A percentile compares a stretch with the other conserved stretches of the same genome.
Conservation (phyloP, 495 filamentous ascomycete species). For the Hypoxylon cercidicola region DNA sequence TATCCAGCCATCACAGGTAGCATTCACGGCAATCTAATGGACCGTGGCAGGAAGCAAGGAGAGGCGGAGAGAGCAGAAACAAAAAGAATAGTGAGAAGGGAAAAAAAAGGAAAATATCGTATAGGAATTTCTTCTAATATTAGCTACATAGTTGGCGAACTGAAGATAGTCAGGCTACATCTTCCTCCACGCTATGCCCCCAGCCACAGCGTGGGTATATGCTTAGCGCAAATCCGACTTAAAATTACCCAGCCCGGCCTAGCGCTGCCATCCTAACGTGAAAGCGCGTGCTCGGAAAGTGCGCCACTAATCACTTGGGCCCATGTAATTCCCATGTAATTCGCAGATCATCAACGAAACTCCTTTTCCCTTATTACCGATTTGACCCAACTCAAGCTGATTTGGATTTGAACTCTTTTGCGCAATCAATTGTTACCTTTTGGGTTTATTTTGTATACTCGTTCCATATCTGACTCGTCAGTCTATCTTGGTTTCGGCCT, state of each 20-base stretch:
- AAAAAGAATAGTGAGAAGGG: not conserved
- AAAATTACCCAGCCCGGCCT: conserved; percentile 21
- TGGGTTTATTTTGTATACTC: conserved; percentile 19
- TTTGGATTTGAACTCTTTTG: conserved; percentile 23
- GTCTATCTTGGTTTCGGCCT: conserved; percentile 3
- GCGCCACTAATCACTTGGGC: conserved; percentile 24
- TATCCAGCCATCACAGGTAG: not conserved
- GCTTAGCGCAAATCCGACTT: conserved; percentile 9
- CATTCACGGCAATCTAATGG: not conserved
- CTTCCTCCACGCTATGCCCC: conserved; percentile 6
- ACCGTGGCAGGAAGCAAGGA: not conserved
- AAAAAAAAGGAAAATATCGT: not conserved
- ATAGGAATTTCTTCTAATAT: not conserved
- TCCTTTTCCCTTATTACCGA: conserved; percentile 35
- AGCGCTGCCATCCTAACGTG: conserved; percentile 14
- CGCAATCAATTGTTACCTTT: conserved; percentile 10
- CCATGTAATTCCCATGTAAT: conserved; percentile 20
- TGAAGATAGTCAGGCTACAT: conserved; percentile 9
- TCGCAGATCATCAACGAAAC: conserved; percentile 30
- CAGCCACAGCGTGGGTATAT: conserved; percentile 20
- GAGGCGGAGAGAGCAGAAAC: not conserved
- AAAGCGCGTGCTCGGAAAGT: conserved; percentile 26
- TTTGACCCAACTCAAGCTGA: conserved; percentile 15
- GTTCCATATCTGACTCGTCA: not conserved
- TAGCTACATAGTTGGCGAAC: not conserved